These are phyloP conservation scores for Magnaporthiopsis incrustans DNA, from an alignment of 2,329 filamentous ascomycete species.

Conservation along the genomic window DNA sequence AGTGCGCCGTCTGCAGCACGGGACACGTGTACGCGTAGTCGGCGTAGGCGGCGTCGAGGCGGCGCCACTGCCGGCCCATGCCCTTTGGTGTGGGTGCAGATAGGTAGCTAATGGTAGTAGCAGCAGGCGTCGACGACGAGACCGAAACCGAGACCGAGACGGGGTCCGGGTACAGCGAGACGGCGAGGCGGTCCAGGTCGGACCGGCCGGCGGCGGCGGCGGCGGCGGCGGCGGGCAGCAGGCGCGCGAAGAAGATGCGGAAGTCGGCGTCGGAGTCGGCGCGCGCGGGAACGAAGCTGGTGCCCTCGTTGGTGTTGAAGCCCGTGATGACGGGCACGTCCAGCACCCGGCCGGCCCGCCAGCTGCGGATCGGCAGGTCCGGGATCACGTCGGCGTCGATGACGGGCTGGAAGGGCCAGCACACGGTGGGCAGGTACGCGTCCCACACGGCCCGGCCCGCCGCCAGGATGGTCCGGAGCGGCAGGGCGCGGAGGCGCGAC, in stretches of 20 bases:
- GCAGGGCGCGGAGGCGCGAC: slow-evolving; percentile 36
- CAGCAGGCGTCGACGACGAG: not conserved
- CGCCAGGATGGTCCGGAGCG: slow-evolving; percentile 26
- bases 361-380: slow-evolving; percentile 50
- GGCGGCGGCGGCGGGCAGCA: slow-evolving; percentile 49
- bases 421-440: slow-evolving; percentile 32
- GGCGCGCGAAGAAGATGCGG: slow-evolving; percentile 48
- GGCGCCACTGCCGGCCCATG: slow-evolving; percentile 46
- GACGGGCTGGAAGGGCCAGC: slow-evolving; percentile 62
- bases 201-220: slow-evolving; percentile 34
- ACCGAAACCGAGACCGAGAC: slow-evolving; percentile 15
- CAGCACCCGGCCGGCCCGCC: slow-evolving; percentile 43
- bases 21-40: slow-evolving; percentile 60
- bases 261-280: slow-evolving; percentile 44
- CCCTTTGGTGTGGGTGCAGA: slow-evolving; percentile 30
- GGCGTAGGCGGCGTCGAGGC: slow-evolving; percentile 52
- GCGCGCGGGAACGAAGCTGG: slow-evolving; percentile 49
- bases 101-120: slow-evolving; percentile 18
- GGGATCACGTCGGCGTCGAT: slow-evolving; percentile 52
- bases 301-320: slow-evolving; percentile 64
- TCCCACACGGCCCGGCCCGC: slow-evolving; percentile 38
- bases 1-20: slow-evolving; percentile 50
- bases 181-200: slow-evolving; percentile 48
- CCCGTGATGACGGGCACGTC: slow-evolving; percentile 58
- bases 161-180: slow-evolving; percentile 53